phyloP scores from a whole-genome alignment of 2,329 filamentous ascomycete genomes.

The Xylaria sp. region DNA sequence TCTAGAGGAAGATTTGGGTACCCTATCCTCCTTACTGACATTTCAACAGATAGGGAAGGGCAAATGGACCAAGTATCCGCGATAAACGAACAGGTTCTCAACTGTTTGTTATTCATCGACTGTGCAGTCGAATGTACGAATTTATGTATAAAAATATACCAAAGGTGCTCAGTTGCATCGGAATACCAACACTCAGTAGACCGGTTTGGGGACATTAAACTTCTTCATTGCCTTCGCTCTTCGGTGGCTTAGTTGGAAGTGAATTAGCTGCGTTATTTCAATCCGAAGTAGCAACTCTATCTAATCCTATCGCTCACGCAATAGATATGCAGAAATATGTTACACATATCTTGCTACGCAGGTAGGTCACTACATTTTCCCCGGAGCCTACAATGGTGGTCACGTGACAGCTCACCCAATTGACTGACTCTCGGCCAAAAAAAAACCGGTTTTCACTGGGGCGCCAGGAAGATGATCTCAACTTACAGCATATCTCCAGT shows the following conservation, averaged over 20 bases:
- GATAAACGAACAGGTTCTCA: constrained; percentile 54
- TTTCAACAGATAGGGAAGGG: constrained; percentile 61
- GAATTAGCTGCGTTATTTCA: neutral
- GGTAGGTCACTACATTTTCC: neutral
- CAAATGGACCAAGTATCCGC: constrained; percentile 69
- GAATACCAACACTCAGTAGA: constrained; percentile 17
- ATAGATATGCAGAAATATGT: neutral
- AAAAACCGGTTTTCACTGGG: constrained; percentile 46
- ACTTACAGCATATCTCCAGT: constrained; percentile 36
- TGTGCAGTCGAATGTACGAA: constrained; percentile 46
- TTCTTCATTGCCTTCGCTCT: neutral
- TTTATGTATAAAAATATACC: constrained; percentile 44
- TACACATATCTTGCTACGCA: neutral
- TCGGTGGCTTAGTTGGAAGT: constrained; percentile 10
- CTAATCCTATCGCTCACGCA: neutral
- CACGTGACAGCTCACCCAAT: constrained; percentile 45
- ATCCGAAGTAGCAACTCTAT: neutral
- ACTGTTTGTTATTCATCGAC: constrained; percentile 29
- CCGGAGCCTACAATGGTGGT: constrained; percentile 20
- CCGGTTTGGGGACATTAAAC: constrained; percentile 5
- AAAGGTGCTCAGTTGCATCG: constrained; percentile 21
- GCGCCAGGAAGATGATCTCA: constrained; percentile 27
- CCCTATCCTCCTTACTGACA: constrained; percentile 50
- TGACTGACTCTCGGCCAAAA: constrained; percentile 28
- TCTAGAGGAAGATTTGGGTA: neutral